Percentiles rank a stretch among this genome's conserved stretches.
Evolutionary conservation across 768 basidiomycete species (phyloP).

Genomic region (Boletus rubescentipes): DNA sequence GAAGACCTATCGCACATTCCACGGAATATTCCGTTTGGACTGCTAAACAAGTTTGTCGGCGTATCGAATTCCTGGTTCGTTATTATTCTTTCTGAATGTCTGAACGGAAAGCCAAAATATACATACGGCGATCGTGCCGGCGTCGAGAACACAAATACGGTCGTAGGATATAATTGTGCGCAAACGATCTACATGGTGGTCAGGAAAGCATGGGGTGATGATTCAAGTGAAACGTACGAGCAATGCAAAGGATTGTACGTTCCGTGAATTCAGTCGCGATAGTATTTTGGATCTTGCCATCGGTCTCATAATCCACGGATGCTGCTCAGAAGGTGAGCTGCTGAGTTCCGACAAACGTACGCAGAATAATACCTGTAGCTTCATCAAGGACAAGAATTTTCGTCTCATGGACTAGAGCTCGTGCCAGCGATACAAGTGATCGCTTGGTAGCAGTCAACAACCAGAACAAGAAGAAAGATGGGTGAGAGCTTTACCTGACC

Average conservation of each 20-base stretch:
- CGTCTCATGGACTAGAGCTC: conserved; percentile 84
- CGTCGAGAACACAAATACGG: conserved; percentile 83
- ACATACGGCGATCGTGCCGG: conserved; percentile 70
- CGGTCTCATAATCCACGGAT: conserved; percentile 89
- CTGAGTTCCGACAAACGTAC: neutral
- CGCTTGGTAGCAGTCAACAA: conserved; percentile 52
- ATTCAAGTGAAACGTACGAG: conserved; percentile 51
- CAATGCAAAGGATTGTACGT: conserved; percentile 84
- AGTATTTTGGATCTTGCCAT: conserved; percentile 88
- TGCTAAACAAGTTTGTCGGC: conserved; percentile 61
- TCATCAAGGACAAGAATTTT: conserved; percentile 88
- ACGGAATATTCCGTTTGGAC: conserved; percentile 66
- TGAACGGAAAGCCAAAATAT: neutral
- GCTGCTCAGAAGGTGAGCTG: conserved; percentile 38
- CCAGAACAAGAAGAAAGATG: neutral
- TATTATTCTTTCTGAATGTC: neutral
- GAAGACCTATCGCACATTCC: conserved; percentile 86
- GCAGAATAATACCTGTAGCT: conserved; percentile 58
- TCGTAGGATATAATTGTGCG: conserved; percentile 88
- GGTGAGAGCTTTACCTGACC: conserved; percentile 37
- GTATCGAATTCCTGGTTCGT: conserved; percentile 72
- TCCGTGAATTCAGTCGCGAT: conserved; percentile 82
- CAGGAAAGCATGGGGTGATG: neutral
- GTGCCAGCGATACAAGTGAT: conserved; percentile 81
- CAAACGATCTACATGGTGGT: conserved; percentile 58